Evolutionary conservation across 257 asterid species (phyloP).

Genomic region (Nicotiana undulata): DNA sequence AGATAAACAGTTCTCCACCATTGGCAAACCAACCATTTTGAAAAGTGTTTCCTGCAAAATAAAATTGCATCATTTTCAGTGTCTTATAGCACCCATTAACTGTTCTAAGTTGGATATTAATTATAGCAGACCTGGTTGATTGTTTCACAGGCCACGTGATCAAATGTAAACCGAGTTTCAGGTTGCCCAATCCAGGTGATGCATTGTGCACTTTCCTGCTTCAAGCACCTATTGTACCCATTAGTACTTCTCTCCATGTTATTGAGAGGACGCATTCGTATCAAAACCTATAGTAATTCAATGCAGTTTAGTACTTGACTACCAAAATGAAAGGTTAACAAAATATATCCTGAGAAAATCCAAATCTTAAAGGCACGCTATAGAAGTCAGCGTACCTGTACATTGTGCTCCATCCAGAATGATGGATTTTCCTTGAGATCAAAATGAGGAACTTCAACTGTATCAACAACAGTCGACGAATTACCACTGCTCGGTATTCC

Average conservation of each 20-base stretch:
- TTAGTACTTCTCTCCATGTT: conserved; percentile 58
- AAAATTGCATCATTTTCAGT: not conserved
- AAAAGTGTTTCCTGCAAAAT: conserved; percentile 82
- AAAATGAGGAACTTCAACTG: conserved; percentile 76
- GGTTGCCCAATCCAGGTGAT: conserved; percentile 95
- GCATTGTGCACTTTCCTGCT: conserved; percentile 85
- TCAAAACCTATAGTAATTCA: conserved; percentile 54
- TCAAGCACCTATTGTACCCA: conserved; percentile 74
- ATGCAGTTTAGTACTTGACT: not conserved
- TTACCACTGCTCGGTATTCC: conserved; percentile 55
- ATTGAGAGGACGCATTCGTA: conserved; percentile 81
- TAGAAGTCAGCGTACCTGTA: conserved; percentile 51
- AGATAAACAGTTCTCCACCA: conserved; percentile 96
- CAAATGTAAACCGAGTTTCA: conserved; percentile 83
- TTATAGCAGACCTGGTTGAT: conserved; percentile 59
- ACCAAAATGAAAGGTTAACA: not conserved
- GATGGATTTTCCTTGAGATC: conserved; percentile 86
- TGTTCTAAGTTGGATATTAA: not conserved
- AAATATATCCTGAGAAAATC: not conserved
- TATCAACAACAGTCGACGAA: conserved; percentile 41
- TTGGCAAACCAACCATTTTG: conserved; percentile 89
- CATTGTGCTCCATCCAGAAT: conserved; percentile 96
- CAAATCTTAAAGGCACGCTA: not conserved
- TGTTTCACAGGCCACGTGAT: conserved; percentile 91
- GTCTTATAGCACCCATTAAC: not conserved